Conservation (phyloP, 257 asterid genomes). For the Solanum gracilifrons region DNA sequence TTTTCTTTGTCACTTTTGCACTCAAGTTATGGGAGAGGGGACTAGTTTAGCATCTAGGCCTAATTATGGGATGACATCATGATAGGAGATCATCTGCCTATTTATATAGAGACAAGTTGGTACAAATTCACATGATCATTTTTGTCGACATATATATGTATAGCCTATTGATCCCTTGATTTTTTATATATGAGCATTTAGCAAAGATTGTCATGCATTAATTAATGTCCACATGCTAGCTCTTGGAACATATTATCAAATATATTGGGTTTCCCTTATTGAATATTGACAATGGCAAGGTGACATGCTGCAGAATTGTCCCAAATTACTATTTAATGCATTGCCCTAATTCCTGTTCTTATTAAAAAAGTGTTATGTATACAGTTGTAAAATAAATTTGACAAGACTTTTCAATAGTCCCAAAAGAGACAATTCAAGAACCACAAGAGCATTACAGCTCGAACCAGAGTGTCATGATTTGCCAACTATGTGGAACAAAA, state of each 20-base stretch:
- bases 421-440: background rate
- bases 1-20: background rate
- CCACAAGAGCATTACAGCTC: background rate
- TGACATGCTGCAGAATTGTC: constrained; percentile 18
- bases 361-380: background rate
- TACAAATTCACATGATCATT: background rate
- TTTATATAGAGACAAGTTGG: background rate
- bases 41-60: background rate
- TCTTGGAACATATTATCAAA: constrained; percentile 8
- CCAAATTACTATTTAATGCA: background rate
- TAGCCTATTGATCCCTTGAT: background rate
- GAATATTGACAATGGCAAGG: constrained; percentile 27
- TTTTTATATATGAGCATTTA: background rate
- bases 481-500: background rate
- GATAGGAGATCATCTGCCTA: background rate
- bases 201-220: background rate
- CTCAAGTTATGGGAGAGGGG: background rate
- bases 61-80: background rate
- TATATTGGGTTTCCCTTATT: constrained; percentile 15
- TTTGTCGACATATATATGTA: background rate
- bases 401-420: background rate
- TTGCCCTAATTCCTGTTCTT: background rate
- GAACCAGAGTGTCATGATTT: background rate
- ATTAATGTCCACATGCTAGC: constrained; percentile 20
- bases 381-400: background rate